Evolutionary conservation across 495 filamentous ascomycete genomes (phyloP).

Genomic region (Beverwykella pulmonaria): DNA sequence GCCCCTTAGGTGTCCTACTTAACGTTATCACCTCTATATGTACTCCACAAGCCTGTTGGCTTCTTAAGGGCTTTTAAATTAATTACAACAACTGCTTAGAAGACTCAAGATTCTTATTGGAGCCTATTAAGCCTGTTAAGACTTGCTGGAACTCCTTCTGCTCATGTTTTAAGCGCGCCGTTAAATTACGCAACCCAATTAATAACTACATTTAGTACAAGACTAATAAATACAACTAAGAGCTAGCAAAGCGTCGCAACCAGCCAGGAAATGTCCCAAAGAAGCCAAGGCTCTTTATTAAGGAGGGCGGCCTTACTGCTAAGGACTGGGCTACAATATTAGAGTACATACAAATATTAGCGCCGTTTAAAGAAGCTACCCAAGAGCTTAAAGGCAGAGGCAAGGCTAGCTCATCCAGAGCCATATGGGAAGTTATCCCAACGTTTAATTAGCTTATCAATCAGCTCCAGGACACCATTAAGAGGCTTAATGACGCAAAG

Average conservation of each 20-base stretch:
- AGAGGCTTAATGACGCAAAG: neutral
- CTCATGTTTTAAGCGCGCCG: neutral
- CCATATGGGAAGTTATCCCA: neutral
- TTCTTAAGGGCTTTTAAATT: neutral
- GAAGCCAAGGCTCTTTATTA: neutral
- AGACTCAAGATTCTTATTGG: too few relatives aligned
- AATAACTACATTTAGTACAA: neutral
- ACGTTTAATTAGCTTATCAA: conserved; percentile 1
- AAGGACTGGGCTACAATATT: neutral
- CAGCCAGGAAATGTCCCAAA: too few relatives aligned
- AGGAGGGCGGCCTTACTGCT: neutral
- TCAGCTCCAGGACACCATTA: neutral
- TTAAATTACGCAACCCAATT: neutral
- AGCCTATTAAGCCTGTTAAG: conserved; percentile 9
- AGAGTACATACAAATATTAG: neutral
- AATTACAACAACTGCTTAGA: neutral
- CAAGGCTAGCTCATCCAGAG: neutral
- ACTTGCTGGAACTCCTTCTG: conserved; percentile 7
- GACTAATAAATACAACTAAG: neutral
- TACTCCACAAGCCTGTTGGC: conserved; percentile 5
- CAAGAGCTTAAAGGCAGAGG: neutral
- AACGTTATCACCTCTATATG: conserved; percentile 11
- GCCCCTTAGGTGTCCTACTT: conserved; percentile 2
- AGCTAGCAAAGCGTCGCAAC: too few relatives aligned
- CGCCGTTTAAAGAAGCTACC: neutral